Evolutionary conservation across 1,284 basidiomycete genomes (phyloP).

Genomic region (Anthracocystis walkeri): DNA sequence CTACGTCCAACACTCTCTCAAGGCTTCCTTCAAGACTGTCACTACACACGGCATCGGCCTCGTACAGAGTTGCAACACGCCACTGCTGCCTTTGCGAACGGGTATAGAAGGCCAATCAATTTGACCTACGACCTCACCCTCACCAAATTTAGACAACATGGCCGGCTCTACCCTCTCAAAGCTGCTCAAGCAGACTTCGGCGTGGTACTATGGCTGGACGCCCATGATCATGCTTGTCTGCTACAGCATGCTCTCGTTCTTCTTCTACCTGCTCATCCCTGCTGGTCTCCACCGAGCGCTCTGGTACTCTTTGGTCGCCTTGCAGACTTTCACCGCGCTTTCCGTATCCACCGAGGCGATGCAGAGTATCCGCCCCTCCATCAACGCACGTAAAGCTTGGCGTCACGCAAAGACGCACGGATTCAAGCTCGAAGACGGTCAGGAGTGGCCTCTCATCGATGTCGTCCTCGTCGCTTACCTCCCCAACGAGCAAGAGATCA

Average conservation of each 20-base stretch:
- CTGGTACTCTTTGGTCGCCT: slow-evolving; percentile 51
- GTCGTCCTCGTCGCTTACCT: slow-evolving; percentile 62
- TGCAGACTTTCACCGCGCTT: slow-evolving; percentile 59
- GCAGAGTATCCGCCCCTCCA: slow-evolving; percentile 54
- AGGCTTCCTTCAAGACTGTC: background rate
- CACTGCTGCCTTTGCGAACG: background rate
- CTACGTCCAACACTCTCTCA: background rate
- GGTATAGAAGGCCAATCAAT: background rate
- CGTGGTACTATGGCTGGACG: slow-evolving; percentile 56
- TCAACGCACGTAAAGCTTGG: slow-evolving; percentile 55
- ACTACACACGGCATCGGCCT: no score
- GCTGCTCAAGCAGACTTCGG: slow-evolving; percentile 34
- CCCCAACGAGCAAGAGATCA: slow-evolving; percentile 62
- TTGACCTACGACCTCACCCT: background rate
- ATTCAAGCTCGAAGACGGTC: slow-evolving; percentile 51
- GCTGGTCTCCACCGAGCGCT: slow-evolving; percentile 48
- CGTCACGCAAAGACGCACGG: slow-evolving; percentile 51
- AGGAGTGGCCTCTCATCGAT: slow-evolving; percentile 59
- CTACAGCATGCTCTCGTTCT: slow-evolving; percentile 51
- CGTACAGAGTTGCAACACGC: background rate
- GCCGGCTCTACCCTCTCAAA: slow-evolving; percentile 13
- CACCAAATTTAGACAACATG: slow-evolving; percentile 13
- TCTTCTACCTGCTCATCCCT: slow-evolving; percentile 57
- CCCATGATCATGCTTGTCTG: slow-evolving; percentile 55
- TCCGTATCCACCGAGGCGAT: slow-evolving; percentile 60